A percentile compares a stretch with the other conserved stretches of the same genome.
Evolutionary conservation across 2,329 filamentous ascomycete genomes (phyloP).

Genomic region (Colletotrichum sp.): DNA sequence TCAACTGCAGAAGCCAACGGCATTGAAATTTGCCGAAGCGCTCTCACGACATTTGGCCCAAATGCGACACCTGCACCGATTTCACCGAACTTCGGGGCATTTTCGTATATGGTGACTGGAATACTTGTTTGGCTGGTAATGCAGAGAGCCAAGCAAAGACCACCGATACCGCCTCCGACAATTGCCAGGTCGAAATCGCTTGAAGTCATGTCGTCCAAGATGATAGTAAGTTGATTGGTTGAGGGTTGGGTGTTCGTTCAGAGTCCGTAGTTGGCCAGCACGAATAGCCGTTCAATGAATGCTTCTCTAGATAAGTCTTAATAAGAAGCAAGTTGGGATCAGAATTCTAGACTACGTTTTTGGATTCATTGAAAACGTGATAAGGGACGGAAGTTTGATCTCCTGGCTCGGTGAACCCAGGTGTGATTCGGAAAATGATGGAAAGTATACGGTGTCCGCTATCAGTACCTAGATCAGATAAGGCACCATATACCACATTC

Average conservation of each 20-base stretch:
- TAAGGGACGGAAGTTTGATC: neutral
- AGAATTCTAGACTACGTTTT: fast-evolving
- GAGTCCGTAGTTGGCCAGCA: neutral
- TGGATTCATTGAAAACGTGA: neutral
- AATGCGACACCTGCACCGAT: conserved; percentile 55
- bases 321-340: neutral
- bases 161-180: conserved; percentile 56
- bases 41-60: conserved; percentile 49
- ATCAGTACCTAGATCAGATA: neutral
- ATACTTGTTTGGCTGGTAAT: conserved; percentile 41
- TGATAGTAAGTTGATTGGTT: neutral
- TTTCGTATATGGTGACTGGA: conserved; percentile 32
- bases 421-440: neutral
- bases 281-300: neutral
- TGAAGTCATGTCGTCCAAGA: neutral
- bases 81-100: neutral
- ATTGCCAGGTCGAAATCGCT: conserved; percentile 41
- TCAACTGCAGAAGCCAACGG: neutral
- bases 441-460: neutral
- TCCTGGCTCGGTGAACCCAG: neutral
- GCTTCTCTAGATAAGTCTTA: neutral
- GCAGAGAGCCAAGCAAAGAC: conserved; percentile 52
- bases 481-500: neutral
- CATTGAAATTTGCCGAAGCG: neutral
- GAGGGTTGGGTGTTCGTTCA: neutral